These are phyloP conservation scores for Mycena epipterygia DNA, from an alignment of 768 basidiomycete genomes.

Conservation along the genomic window DNA sequence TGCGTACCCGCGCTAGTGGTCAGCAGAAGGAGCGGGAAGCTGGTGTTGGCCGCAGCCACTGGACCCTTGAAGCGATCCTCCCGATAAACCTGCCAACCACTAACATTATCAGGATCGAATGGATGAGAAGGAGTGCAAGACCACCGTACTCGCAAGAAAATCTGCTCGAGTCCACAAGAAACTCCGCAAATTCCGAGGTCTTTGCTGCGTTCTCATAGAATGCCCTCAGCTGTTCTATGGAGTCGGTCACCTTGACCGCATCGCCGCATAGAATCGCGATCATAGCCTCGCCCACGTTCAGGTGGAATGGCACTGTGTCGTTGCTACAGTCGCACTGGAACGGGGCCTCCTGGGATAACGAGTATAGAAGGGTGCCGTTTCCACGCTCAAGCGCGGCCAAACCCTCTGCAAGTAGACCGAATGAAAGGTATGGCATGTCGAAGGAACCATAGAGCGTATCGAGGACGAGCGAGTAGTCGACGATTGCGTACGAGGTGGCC, in stretches of 20 bases:
- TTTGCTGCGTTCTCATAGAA: slow-evolving; percentile 28
- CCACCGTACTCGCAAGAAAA: slow-evolving; percentile 19
- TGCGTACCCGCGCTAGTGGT: slow-evolving; percentile 42
- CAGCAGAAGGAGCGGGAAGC: slow-evolving; percentile 42
- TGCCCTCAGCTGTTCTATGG: slow-evolving; percentile 23
- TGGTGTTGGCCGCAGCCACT: slow-evolving; percentile 36
- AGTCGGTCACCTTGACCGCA: slow-evolving; percentile 32
- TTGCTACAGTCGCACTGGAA: slow-evolving; percentile 17
- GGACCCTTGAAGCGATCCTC: slow-evolving; percentile 26
- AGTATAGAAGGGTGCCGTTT: slow-evolving; percentile 38
- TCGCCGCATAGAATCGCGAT: slow-evolving; percentile 38
- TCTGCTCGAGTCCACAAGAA: slow-evolving; percentile 19
- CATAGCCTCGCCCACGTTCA: not conserved
- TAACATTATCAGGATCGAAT: not conserved
- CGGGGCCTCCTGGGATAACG: not conserved
- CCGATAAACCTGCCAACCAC: slow-evolving; percentile 32
- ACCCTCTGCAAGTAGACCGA: slow-evolving; percentile 31
- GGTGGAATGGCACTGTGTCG: slow-evolving; percentile 6
- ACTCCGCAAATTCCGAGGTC: slow-evolving; percentile 36
- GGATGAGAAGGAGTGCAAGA: not conserved
- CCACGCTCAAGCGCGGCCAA: slow-evolving; percentile 45
- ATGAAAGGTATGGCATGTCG: slow-evolving; percentile 38
- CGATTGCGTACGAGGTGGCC: slow-evolving; percentile 37
- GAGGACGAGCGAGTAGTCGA: slow-evolving; percentile 40
- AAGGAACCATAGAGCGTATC: slow-evolving; percentile 38